Base-by-base conservation (phyloP, 2,329 filamentous ascomycete genomes). In the Sarocladium kiliense region DNA sequence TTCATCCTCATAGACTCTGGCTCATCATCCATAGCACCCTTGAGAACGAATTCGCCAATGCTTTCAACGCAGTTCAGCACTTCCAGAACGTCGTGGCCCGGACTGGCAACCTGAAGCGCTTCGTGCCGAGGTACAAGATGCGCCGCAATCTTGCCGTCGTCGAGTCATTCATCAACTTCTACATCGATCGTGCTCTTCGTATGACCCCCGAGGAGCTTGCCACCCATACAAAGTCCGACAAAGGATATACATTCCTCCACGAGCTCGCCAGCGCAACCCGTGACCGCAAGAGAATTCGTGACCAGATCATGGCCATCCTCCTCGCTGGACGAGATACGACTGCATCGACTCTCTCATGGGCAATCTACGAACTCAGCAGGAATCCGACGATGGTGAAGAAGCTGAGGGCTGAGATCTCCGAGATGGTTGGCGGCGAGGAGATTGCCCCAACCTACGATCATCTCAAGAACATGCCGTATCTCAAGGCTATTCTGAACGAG, bases 281-380 rank as follows among this genome's bases (percentile, higher is more conserved):
- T 32, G 82, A 87, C 65, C 77, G 77, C 55, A 80, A 78, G 54
- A 81, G 91, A 3, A 79, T 97, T 14, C 88, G 91, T 32, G 91
- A 96, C 70, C 91, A 97, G 70, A 77, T 96, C 49, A 80, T 94
- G 16, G 86, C 87, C 44, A 81, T 96, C 11, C 80, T 97, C 2
- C 81, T 97, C 16, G 92, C 92, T 1, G 91, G 90, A 12, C 82
- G 89, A 37, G 92, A 97, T 69, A 96, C 92, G 14, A 97, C 92
- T 0, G 91, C 91, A 27, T 82, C 79, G 16, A 91, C 89, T 0
- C 78, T 97, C 0, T 88, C 85, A 0, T 96, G 91, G 87, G 78
- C 82, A 34, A 77, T 96, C 57, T 95, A 94, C 69, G 90, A 96
- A 69, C 78, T 97, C 2, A 81, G 86, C 36, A 82, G 84, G 16